Evolutionary conservation across 2,329 filamentous ascomycete genomes (phyloP), one percentile per base, ranked within the genome.

Genomic region (Claviceps pusilla): DNA sequence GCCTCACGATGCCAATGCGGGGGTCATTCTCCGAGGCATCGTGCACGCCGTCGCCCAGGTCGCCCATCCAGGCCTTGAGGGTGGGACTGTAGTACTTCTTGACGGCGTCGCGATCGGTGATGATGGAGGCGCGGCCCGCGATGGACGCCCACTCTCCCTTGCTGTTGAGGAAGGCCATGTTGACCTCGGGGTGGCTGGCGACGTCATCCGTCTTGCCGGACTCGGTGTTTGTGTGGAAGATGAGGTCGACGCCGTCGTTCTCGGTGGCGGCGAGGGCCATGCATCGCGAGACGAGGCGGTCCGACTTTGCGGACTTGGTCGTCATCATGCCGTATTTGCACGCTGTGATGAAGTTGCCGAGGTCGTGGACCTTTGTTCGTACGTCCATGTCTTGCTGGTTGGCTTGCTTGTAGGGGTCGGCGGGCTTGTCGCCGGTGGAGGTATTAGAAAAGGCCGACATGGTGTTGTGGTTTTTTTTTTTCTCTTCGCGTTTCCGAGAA

Each of bases 141-240:
- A 95, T 74, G 2, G 87, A 93, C 0, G 89, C 89, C 89, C 89
- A 95, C 68, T 91, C 83, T 60, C 89, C 87, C 2, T 80, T 79
- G 59, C 70, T 68, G 67, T 86, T 85, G 61, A 91, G 76, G 75
- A 95, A 95, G 50, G 84, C 80, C 59, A 95, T 77, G 73, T 95
- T 94, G 72, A 89, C 78, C 61, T 87, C 78, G 0, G 83, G 73
- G 68, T 94, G 83, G 55, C 75, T 73, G 55, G 79, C 75, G 46
- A 95, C 77, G 64, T 95, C 89, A 68, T 88, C 79, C 5, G 87
- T 89, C 76, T 95, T 95, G 71, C 87, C 82, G 10, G 87, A 89
- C 67, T 91, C 86, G 58, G 87, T 89, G 75, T 95, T 95, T 65
- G 89, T 89, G 74, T 93, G 85, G 78, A 95, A 95, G 68, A 95